Base-by-base conservation (phyloP, 805 yeast species). In the Teunomyces atbi region DNA sequence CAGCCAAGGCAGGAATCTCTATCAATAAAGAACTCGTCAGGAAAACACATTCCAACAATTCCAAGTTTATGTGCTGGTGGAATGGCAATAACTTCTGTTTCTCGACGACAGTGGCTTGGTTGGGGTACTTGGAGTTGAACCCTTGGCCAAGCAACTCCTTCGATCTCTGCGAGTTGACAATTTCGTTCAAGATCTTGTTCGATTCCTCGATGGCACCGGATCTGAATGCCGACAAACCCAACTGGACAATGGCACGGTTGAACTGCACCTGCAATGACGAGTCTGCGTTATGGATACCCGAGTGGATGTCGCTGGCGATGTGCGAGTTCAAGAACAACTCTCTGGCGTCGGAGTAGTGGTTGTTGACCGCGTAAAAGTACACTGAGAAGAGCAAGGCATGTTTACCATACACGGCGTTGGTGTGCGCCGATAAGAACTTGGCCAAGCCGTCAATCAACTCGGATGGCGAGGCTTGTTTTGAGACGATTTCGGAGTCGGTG, bases 11-110 rank as follows among this genome's bases (percentile, higher is more conserved):
- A 30, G 99, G 99, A 50, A 94, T 84, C 74, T 95, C 99, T 55
- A 89, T 81, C 62, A 94, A 79, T 69, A 94, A 74, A 26, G 96
- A 88, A 48, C 89, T 77, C 10, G 98, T 94, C 76, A 90, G 81
- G 77, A 86, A 92, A 41, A 89, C 96, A 64, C 95, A 86, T 71
- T 94, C 99, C 55, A 94, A 78, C 60, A 94, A 81, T 75, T 95
- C 98, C 58, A 92, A 76, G 71, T 94, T 94, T 68, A 94, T 92
- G 72, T 94, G 99, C 87, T 89, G 90, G 73, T 94, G 99, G 85
- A 86, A 94, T 48, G 99, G 99, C 64, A 94, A 77, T 65, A 90
- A 79, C 64, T 91, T 83, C 69, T 84, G 92, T 59, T 77, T 81
- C 61, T 86, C 96, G 50, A 77, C 79, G 39, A 76, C 68, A 20